Base-by-base conservation (phyloP, 441 rosid genomes). In the Pelargonium australe region DNA sequence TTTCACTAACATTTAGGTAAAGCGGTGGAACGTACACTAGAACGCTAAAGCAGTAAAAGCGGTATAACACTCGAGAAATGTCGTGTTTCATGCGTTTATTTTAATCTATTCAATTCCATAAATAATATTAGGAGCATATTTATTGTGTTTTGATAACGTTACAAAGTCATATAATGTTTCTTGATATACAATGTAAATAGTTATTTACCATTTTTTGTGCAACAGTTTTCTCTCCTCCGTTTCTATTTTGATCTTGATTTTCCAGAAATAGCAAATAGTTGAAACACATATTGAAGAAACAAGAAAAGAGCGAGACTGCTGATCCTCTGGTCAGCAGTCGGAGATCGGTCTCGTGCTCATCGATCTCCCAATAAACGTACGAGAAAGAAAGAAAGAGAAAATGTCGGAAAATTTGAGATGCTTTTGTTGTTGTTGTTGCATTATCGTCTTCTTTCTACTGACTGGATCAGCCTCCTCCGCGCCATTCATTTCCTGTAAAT, bases 401-500 rank as follows among this genome's bases (percentile, higher is more conserved):
- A 79, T 83, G 87, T 74, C 70, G 55, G 37, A 17, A 13, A 72
- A 72, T 44, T 20, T 67, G 34, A 11, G 28, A 63, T 57, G 74
- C 45, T 11, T 70, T 68, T 37, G 31, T 25, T 25, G 31, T 25
- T 25, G 23, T 20, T 20, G 31, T 25, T 25, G 31, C 31, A 25
- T 25, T 25, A 25, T 25, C 31, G 31, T 74, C 76, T 66, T 81
- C 60, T 70, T 77, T 65, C 71, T 83, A 69, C 61, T 76, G 11
- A 57, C 70, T 62, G 72, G 64, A 70, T 71, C 73, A 63, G 85
- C 70, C 73, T 68, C 76, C 70, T 74, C 84, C 68, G 78, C 83
- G 75, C 63, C 81, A 62, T 40, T 67, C 74, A 77, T 85, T 80
- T 81, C 85, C 49, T 31, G 86, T 77, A 78, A 74, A 69, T 70